phyloP scores from a whole-genome alignment of 2,329 filamentous ascomycete species.

The Ceratocystis harringtonii region DNA sequence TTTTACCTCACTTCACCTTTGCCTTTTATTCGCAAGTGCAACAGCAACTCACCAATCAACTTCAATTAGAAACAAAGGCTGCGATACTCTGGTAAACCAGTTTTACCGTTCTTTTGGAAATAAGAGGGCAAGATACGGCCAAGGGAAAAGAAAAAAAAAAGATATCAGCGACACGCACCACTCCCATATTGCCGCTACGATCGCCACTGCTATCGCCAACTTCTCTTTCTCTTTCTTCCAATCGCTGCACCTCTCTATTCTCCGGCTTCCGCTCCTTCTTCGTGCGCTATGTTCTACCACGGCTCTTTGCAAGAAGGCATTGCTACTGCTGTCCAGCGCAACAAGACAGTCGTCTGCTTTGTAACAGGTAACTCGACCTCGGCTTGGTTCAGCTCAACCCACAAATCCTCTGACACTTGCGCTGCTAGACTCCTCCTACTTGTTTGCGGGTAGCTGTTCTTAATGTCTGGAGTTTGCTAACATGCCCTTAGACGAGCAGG shows the following conservation, averaged over 20 bases:
- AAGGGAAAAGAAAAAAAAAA: too few relatives aligned
- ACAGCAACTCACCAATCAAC: too few relatives aligned
- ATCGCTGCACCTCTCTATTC: neutral
- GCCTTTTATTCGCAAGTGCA: neutral
- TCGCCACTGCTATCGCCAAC: neutral
- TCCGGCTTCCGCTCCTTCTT: neutral
- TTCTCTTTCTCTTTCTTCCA: neutral
- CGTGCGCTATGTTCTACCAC: conserved; percentile 58
- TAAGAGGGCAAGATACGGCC: too few relatives aligned
- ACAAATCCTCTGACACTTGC: neutral
- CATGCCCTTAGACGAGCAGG: conserved; percentile 43
- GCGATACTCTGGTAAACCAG: too few relatives aligned
- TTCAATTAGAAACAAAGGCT: too few relatives aligned
- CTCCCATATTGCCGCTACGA: neutral
- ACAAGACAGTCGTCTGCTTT: conserved; percentile 73
- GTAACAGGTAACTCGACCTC: conserved; percentile 46
- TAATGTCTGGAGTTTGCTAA: neutral
- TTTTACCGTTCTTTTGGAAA: too few relatives aligned
- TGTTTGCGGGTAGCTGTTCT: neutral
- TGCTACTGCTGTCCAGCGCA: conserved; percentile 53
- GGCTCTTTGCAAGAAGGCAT: conserved; percentile 74
- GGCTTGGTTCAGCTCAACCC: neutral
- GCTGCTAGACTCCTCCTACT: too few relatives aligned
- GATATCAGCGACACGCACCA: too few relatives aligned
- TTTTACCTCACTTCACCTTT: neutral